A percentile compares a stretch with the other conserved stretches of the same genome.
phyloP scores from a whole-genome alignment of 345 rosid species.

The Syzygium grande region DNA sequence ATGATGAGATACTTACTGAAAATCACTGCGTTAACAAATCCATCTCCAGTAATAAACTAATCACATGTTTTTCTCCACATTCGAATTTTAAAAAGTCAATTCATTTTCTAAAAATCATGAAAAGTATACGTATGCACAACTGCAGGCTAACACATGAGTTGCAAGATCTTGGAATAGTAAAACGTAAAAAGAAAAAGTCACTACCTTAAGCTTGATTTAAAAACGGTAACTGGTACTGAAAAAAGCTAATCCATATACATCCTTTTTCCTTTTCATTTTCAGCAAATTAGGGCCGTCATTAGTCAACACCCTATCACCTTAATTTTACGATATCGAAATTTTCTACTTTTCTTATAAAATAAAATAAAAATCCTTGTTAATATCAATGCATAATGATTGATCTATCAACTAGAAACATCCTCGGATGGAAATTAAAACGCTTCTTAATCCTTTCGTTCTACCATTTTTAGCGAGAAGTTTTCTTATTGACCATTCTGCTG shows the following conservation, averaged over 20 bases:
- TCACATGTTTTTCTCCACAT: neutral
- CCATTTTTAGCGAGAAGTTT: neutral
- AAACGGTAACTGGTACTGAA: neutral
- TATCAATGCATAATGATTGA: too few species aligned
- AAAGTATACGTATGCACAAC: neutral
- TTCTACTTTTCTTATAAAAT: neutral
- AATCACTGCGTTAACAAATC: neutral
- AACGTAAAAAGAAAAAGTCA: neutral
- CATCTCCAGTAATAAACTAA: neutral
- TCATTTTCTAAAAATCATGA: too few species aligned
- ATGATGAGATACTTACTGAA: too few species aligned
- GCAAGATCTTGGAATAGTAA: neutral
- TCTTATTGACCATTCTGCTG: neutral
- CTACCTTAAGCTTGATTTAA: neutral
- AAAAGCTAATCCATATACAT: neutral
- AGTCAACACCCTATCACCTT: too few species aligned
- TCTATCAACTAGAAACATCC: too few species aligned
- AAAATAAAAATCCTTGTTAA: too few species aligned
- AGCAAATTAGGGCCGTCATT: neutral
- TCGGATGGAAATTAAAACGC: too few species aligned
- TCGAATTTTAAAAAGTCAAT: too few species aligned
- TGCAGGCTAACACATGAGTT: rapidly evolving
- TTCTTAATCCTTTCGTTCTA: neutral
- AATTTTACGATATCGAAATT: neutral
- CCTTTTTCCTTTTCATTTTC: neutral